A percentile compares a stretch with the other conserved stretches of the same genome.
Conservation (phyloP, 208 protist genomes). For the Wallacemonas collosoma region DNA sequence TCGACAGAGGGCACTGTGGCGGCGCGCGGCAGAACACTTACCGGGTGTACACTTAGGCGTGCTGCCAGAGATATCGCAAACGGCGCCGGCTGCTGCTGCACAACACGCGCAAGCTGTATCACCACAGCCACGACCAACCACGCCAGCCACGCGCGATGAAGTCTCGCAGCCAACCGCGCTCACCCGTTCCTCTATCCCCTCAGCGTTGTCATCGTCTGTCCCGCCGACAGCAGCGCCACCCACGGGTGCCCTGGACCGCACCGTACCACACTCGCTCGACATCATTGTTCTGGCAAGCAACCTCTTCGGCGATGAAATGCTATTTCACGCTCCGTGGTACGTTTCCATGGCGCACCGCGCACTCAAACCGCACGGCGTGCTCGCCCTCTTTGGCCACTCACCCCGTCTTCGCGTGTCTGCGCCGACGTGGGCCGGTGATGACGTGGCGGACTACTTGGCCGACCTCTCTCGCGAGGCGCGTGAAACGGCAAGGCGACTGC, state of each 20-base stretch:
- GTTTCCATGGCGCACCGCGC: slow-evolving; percentile 70
- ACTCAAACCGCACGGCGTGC: slow-evolving; percentile 72
- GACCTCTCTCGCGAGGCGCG: slow-evolving; percentile 10
- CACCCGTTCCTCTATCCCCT: too few species aligned
- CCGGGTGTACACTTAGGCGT: slow-evolving; percentile 40
- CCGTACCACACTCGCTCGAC: slow-evolving; percentile 57
- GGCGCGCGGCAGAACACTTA: slow-evolving; percentile 52
- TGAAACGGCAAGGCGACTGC: neutral
- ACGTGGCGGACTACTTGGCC: slow-evolving; percentile 44
- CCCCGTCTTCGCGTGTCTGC: slow-evolving; percentile 36
- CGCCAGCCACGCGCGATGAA: too few species aligned
- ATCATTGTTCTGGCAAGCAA: slow-evolving; percentile 74
- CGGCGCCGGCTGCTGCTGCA: neutral
- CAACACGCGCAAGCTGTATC: too few species aligned
- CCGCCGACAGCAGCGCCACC: too few species aligned
- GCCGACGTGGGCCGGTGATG: slow-evolving; percentile 44
- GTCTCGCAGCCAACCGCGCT: too few species aligned
- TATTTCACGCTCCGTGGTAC: slow-evolving; percentile 79
- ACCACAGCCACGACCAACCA: too few species aligned
- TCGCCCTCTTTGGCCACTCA: slow-evolving; percentile 63
- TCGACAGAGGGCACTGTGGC: slow-evolving; percentile 30
- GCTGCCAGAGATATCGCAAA: slow-evolving; percentile 17
- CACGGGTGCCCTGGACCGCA: slow-evolving; percentile 33
- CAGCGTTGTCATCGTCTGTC: too few species aligned
- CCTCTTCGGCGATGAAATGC: slow-evolving; percentile 77